Conservation (phyloP, 306 rosid genomes). For the Cicer judaicum region DNA sequence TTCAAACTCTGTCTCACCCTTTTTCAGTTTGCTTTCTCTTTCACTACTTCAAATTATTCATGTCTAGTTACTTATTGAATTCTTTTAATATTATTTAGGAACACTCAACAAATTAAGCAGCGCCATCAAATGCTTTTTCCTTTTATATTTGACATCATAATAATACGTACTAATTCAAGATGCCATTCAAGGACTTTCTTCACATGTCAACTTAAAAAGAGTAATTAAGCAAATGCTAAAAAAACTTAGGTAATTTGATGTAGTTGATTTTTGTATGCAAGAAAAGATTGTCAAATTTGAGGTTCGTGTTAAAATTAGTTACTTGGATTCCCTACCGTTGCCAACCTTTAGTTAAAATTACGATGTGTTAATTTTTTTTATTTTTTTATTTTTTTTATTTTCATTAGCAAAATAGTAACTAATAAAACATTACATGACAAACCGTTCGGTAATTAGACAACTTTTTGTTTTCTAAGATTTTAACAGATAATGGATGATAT, state of each 20-base stretch:
- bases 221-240: not conserved
- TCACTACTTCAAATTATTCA: slow-evolving; percentile 25
- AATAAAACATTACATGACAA: too few species aligned
- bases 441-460: too few species aligned
- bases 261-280: not conserved
- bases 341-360: too few species aligned
- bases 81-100: slow-evolving; percentile 31
- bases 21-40: slow-evolving; percentile 5
- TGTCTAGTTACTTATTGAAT: slow-evolving; percentile 22
- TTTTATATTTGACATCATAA: slow-evolving; percentile 26
- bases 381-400: too few species aligned
- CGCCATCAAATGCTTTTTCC: slow-evolving; percentile 37
- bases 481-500: too few species aligned
- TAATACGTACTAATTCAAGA: not conserved
- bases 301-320: too few species aligned
- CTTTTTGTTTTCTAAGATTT: too few species aligned
- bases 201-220: slow-evolving; percentile 1
- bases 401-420: too few species aligned
- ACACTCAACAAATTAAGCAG: slow-evolving; percentile 39
- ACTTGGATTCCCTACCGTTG: too few species aligned
- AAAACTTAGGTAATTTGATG: not conserved
- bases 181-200: slow-evolving; percentile 34
- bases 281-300: too few species aligned
- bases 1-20: slow-evolving; percentile 27
- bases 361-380: too few species aligned